These are phyloP conservation scores for Amoeboaphelidium protococcarum DNA, from an alignment of 371 early-diverging fungal genomes.

Conservation along the genomic window DNA sequence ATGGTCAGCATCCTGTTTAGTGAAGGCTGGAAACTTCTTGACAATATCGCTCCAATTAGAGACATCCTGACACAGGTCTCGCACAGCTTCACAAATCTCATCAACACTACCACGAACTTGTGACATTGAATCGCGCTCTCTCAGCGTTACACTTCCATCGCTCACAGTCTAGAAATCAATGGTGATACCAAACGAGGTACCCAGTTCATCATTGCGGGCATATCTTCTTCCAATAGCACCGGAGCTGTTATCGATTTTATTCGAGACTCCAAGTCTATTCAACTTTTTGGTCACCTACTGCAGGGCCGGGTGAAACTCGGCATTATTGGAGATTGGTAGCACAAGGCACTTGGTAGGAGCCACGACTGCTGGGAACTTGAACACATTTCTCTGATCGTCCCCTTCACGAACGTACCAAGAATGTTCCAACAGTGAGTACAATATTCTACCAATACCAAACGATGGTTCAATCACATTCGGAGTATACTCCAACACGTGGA, in stretches of 20 bases:
- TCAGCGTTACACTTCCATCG: constrained; percentile 80
- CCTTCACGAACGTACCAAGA: constrained; percentile 65
- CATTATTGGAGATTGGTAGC: constrained; percentile 55
- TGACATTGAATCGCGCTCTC: constrained; percentile 89
- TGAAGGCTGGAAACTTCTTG: constrained; percentile 26
- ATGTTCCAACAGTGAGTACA: constrained; percentile 94
- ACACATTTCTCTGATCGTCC: constrained; percentile 50
- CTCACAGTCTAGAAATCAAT: constrained; percentile 88
- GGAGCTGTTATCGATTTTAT: constrained; percentile 64
- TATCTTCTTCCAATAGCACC: constrained; percentile 93
- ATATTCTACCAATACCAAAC: constrained; percentile 97
- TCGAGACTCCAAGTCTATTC: constrained; percentile 32
- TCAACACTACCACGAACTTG: constrained; percentile 71
- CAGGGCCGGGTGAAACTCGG: constrained; percentile 42
- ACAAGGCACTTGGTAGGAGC: constrained; percentile 88
- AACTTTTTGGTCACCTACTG: constrained; percentile 25
- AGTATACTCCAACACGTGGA: constrained; percentile 37
- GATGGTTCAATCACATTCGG: constrained; percentile 99
- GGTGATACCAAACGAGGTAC: constrained; percentile 95
- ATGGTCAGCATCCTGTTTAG: neutral
- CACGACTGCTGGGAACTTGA: constrained; percentile 52
- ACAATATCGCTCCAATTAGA: constrained; percentile 36
- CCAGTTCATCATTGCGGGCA: constrained; percentile 95
- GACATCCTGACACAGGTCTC: constrained; percentile 30
- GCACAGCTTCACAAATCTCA: constrained; percentile 37